Evolutionary conservation across 352 stramenopile species (phyloP).

Genomic region (Globisporangium megalacanthum): DNA sequence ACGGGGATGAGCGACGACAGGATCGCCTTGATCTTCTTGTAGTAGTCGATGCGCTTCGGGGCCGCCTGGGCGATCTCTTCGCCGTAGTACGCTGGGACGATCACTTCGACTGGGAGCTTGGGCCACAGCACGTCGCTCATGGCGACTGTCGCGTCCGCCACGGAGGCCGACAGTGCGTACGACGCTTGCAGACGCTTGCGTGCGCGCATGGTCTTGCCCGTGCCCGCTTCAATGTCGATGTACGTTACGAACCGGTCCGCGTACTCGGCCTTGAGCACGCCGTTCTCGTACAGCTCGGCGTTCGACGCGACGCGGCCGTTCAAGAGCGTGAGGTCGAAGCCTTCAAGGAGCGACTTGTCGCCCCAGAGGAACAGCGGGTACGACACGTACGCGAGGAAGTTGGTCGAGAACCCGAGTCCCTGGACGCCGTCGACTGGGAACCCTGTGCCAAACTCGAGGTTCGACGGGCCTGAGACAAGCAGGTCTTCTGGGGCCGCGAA

Average conservation of each 20-base stretch:
- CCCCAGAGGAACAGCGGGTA: constrained; percentile 62
- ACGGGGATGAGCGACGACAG: constrained; percentile 48
- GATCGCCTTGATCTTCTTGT: constrained; percentile 40
- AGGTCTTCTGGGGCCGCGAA: constrained; percentile 37
- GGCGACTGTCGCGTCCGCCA: constrained; percentile 19
- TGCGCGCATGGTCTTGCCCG: constrained; percentile 65
- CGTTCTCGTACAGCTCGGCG: constrained; percentile 38
- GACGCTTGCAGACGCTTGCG: constrained; percentile 56
- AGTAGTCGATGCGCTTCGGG: constrained; percentile 30
- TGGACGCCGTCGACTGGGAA: constrained; percentile 58
- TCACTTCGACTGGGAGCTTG: constrained; percentile 39
- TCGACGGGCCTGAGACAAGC: constrained; percentile 15
- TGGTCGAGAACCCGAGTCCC: constrained; percentile 49
- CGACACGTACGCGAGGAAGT: constrained; percentile 69
- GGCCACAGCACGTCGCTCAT: constrained; percentile 70
- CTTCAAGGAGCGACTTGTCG: constrained; percentile 32
- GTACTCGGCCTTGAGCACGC: constrained; percentile 32
- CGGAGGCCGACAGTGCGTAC: constrained; percentile 43
- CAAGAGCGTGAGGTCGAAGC: constrained; percentile 50
- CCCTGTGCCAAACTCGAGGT: constrained; percentile 33
- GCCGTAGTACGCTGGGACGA: constrained; percentile 56
- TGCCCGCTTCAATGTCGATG: constrained; percentile 59
- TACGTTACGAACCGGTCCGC: constrained; percentile 42
- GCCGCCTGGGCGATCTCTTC: constrained; percentile 42
- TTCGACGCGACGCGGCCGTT: constrained; percentile 35